phyloP scores from a whole-genome alignment of 768 basidiomycete genomes.

The Naganishia randhawae region DNA sequence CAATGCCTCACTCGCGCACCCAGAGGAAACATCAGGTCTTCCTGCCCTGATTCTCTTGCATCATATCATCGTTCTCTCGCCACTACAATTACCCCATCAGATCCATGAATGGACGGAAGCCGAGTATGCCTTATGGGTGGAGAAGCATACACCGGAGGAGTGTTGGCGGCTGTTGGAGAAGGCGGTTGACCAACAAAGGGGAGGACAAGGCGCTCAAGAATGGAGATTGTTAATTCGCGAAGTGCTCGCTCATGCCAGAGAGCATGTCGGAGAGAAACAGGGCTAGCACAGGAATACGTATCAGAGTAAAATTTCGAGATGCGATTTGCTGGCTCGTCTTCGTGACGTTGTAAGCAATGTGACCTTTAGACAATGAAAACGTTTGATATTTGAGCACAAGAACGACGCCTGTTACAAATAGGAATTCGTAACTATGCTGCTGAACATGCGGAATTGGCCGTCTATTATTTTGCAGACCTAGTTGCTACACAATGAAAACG shows the following conservation, averaged over 20 bases:
- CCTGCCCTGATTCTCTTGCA: slow-evolving; percentile 76
- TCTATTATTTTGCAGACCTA: too few species aligned
- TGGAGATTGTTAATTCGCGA: slow-evolving; percentile 60
- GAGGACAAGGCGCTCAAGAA: slow-evolving; percentile 61
- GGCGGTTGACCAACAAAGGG: slow-evolving; percentile 57
- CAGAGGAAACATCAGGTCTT: slow-evolving; percentile 68
- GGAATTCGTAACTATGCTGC: too few species aligned
- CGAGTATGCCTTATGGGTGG: slow-evolving; percentile 94
- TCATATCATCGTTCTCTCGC: slow-evolving; percentile 87
- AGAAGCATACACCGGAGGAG: slow-evolving; percentile 80
- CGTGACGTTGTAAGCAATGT: neutral
- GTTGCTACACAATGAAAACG: too few species aligned
- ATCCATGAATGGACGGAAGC: slow-evolving; percentile 91
- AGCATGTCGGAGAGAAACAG: slow-evolving; percentile 3
- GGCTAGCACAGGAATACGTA: neutral
- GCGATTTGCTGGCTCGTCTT: too few species aligned
- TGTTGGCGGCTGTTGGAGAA: slow-evolving; percentile 74
- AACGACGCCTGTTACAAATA: too few species aligned
- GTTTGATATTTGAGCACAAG: too few species aligned
- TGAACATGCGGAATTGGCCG: too few species aligned
- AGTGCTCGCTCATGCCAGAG: slow-evolving; percentile 59
- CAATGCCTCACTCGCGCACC: slow-evolving; percentile 63
- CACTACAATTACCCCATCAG: slow-evolving; percentile 69
- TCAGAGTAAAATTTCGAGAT: too few species aligned
- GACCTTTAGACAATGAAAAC: too few species aligned